phyloP scores from a whole-genome alignment of 2,329 filamentous ascomycete genomes.

The Beauveria bassiana region DNA sequence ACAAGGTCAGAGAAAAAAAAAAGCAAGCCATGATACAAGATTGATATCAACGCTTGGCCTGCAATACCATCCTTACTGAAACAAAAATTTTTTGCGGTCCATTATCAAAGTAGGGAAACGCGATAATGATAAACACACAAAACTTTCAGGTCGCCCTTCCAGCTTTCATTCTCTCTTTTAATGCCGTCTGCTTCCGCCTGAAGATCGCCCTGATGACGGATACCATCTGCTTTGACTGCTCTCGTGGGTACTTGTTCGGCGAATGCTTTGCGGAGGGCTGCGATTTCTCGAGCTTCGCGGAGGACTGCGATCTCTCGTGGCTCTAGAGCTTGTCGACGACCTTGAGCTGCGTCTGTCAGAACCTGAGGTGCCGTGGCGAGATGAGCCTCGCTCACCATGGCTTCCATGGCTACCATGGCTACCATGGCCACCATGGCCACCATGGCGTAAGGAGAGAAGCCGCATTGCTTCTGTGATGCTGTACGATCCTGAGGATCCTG shows the following conservation, averaged over 20 bases:
- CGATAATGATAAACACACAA: neutral
- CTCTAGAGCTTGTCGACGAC: constrained; percentile 30
- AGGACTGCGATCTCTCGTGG: constrained; percentile 32
- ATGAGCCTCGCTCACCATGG: constrained; percentile 20
- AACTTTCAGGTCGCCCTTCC: neutral
- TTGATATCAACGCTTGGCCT: neutral
- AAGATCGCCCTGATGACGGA: constrained; percentile 27
- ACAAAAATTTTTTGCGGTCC: neutral
- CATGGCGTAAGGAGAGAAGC: constrained; percentile 22
- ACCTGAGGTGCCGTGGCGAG: constrained; percentile 23
- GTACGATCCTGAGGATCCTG: constrained; percentile 12
- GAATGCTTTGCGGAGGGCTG: constrained; percentile 31
- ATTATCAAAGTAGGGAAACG: neutral
- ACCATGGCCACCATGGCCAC: constrained; percentile 19
- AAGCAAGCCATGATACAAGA: neutral
- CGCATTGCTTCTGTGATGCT: constrained; percentile 24
- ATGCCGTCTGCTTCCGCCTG: constrained; percentile 18
- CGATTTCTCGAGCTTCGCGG: constrained; percentile 24
- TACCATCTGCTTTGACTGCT: no score
- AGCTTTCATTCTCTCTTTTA: neutral
- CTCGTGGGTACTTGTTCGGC: constrained; percentile 21
- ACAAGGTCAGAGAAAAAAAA: neutral
- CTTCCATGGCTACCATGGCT: constrained; percentile 16
- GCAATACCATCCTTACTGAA: neutral
- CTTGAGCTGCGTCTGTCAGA: constrained; percentile 27